Evolutionary conservation across 2,329 filamentous ascomycete genomes (phyloP).

Genomic region (Amauroascus verrucosus): DNA sequence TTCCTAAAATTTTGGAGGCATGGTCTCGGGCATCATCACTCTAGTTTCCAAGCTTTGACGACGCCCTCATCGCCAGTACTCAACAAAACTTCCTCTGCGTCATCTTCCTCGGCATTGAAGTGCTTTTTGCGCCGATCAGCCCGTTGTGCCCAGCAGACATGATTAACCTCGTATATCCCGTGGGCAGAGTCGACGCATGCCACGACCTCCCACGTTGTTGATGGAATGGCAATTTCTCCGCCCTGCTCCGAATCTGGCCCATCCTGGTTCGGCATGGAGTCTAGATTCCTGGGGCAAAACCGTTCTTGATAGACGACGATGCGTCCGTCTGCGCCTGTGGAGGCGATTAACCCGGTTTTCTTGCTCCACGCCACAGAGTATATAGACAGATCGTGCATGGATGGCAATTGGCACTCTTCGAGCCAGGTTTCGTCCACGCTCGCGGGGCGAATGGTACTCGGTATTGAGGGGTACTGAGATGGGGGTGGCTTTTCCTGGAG

Average conservation of each 20-base stretch:
- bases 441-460: slow-evolving; percentile 74
- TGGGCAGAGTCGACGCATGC: slow-evolving; percentile 64
- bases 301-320: slow-evolving; percentile 68
- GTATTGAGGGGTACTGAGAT: slow-evolving; percentile 43
- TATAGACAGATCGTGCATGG: slow-evolving; percentile 65
- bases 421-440: slow-evolving; percentile 72
- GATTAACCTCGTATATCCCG: slow-evolving; percentile 89
- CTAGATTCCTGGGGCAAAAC: neutral
- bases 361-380: slow-evolving; percentile 81
- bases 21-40: neutral
- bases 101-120: slow-evolving; percentile 17
- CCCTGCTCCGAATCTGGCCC: neutral
- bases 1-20: neutral
- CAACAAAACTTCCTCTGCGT: slow-evolving; percentile 71
- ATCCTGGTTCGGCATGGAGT: neutral
- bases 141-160: slow-evolving; percentile 74
- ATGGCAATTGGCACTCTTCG: slow-evolving; percentile 64
- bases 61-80: slow-evolving; percentile 88
- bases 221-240: slow-evolving; percentile 11
- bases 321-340: slow-evolving; percentile 74
- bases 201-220: slow-evolving; percentile 60
- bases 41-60: slow-evolving; percentile 68
- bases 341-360: slow-evolving; percentile 67
- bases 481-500: slow-evolving; percentile 38
- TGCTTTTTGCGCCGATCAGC: slow-evolving; percentile 46